Evolutionary conservation across 352 stramenopile genomes (phyloP), one percentile per base, ranked within the genome.

Genomic region (Globisporangium polare): DNA sequence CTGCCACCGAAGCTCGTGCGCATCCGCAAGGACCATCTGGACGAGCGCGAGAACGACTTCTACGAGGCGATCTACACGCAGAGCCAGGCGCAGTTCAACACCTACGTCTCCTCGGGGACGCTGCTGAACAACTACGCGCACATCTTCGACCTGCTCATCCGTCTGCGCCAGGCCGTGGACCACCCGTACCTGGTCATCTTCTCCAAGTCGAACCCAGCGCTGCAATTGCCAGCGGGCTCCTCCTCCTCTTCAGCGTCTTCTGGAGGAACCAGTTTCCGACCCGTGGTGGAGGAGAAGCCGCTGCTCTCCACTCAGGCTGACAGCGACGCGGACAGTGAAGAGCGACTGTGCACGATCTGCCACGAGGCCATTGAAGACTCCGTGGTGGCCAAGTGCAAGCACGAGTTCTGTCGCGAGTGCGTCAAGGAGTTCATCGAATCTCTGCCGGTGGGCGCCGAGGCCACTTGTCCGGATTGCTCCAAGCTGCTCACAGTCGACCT

Each of bases 121-220:
- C 71, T 99, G 22, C 75, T 99, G n/a, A 99, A 99, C 86, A 99
- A 99, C 72, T 99, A 99, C 69, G 97, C 97, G 12, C 96, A 99
- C 87, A 93, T 99, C 64, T 98, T 99, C 77, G 97, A 97, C 64
- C 85, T 99, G 18, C 78, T 99, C 2, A 99, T 99, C 42, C 92
- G 97, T 3, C 90, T 99, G 64, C 90, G 98, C 3, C 97, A 99
- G 77, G 94, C 95, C 13, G 95, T 99, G 3, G 97, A 99, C 71
- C 98, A 99, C 69, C 98, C 98, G 12, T 99, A 99, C 72, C 80
- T 99, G 13, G 97, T 95, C 13, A 95, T 92, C 53, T 95, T 92
- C 51, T 95, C 86, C 13, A 95, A 95, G 62, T 90, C 81, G 4
- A 95, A 95, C 42, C 86, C 84, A 7, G 84, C 84, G 9, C 58